Base-by-base conservation (phyloP, 2,329 filamentous ascomycete species). In the Microcyclosporella mali region DNA sequence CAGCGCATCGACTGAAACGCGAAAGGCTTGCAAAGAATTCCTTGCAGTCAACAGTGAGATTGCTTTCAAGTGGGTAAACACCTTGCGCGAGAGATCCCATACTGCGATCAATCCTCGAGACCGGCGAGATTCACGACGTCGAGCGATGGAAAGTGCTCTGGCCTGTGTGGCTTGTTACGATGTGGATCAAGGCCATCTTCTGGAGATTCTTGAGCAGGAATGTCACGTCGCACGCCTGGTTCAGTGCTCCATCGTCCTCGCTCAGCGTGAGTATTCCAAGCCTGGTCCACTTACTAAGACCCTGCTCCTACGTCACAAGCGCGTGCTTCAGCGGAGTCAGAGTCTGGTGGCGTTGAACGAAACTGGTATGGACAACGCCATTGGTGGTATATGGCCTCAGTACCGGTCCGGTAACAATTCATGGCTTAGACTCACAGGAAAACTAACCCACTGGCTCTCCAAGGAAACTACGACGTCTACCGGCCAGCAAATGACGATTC, bases 131-230 rank as follows among this genome's bases (percentile, higher is more conserved):
- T 56, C 56, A 31, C 58, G 43, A 0, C 60, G 70, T 0, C 60
- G 64, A n/a, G 66, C 64, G 0, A 66, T 83, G 0, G 72, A 71
- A 60, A 72, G 78, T 0, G 71, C 79, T 0, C 47, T 84, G 0
- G 61, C 84, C 0, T 82, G 78, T 38, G 64, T 70, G 17, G 61
- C 67, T 2, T 77, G 73, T 0, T 73, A 74, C 40, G 56, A 63
- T 33, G 50, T 52, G 2, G 53, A 53, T 37, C 44, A 37, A 29
- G 29, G 31, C 7, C 50, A 25, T 43, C 39, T 31, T 57, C 1
- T 36, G 38, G 15, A 40, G 47, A 6, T 43, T 53, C 2, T 43
- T 62, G 1, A 35, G 35, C n/a, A 41, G 28, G 1, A 18, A n/a
- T 9, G 11, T 36, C 1, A 47, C 55, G 4, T 37, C 43, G 2